A percentile compares a stretch with the other conserved stretches of the same genome.
Evolutionary conservation across 768 basidiomycete genomes (phyloP).

Genomic region (Panellus pusillus): DNA sequence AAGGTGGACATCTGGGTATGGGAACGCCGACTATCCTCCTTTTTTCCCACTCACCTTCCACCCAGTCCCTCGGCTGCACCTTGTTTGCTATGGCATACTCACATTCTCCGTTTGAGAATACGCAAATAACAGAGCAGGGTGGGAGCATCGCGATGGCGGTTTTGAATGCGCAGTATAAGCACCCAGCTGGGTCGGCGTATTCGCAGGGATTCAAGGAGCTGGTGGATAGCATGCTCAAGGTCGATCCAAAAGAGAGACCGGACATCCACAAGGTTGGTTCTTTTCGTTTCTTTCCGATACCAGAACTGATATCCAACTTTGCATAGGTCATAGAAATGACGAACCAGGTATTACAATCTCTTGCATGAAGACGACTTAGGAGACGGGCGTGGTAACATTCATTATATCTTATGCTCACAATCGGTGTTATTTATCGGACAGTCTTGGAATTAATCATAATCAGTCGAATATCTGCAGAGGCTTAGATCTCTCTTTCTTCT

Average conservation of each 20-base stretch:
- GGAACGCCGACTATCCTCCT: conserved; percentile 4
- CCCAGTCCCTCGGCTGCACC: conserved; percentile 91
- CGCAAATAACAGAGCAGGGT: conserved; percentile 89
- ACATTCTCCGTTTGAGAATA: conserved; percentile 95
- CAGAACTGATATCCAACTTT: conserved; percentile 1
- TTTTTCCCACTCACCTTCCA: background rate
- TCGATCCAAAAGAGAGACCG: conserved; percentile 80
- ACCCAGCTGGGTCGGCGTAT: conserved; percentile 76
- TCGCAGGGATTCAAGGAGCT: conserved; percentile 80
- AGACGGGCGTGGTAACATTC: conserved; percentile 6
- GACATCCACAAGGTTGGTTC: conserved; percentile 73
- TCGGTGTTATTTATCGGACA: conserved; percentile 19
- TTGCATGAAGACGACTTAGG: conserved; percentile 37
- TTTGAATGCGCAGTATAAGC: conserved; percentile 88
- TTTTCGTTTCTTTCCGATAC: background rate
- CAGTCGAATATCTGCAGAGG: conserved; percentile 21
- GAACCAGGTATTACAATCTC: conserved; percentile 59
- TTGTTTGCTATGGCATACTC: conserved; percentile 93
- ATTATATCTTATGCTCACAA: conserved; percentile 17
- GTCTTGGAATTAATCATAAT: conserved; percentile 8
- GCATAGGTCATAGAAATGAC: conserved; percentile 66
- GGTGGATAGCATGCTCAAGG: conserved; percentile 82
- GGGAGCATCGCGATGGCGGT: conserved; percentile 98
- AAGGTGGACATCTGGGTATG: conserved; percentile 96
- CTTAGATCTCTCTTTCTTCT: conserved; percentile 8